These are phyloP conservation scores for Fusarium ambrosium DNA, from an alignment of 2,329 filamentous ascomycete genomes.

Conservation along the genomic window DNA sequence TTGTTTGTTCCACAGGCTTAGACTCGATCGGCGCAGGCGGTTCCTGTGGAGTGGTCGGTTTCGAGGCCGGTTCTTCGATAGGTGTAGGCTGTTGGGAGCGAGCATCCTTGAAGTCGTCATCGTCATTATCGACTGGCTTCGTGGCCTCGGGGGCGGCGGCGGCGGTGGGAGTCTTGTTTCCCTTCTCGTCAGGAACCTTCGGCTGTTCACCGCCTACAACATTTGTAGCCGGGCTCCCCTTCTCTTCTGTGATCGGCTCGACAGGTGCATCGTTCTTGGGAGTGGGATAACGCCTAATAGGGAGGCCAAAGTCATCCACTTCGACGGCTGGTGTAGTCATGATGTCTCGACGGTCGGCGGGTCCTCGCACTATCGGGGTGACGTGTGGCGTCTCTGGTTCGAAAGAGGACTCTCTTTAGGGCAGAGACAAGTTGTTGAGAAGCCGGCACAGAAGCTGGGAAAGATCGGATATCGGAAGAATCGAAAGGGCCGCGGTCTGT, in stretches of 20 bases:
- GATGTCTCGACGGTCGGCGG: slow-evolving; percentile 31
- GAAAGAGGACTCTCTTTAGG: slow-evolving; percentile 2
- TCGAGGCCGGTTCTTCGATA: slow-evolving; percentile 16
- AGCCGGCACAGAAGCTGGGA: slow-evolving; percentile 29
- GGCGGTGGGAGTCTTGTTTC: slow-evolving; percentile 7
- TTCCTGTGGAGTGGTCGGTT: slow-evolving; percentile 8
- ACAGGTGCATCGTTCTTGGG: slow-evolving; percentile 43
- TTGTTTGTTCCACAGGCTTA: slow-evolving; percentile 21
- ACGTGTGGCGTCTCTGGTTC: slow-evolving; percentile 17
- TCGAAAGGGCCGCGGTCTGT: slow-evolving; percentile 42
- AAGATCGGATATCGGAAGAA: slow-evolving; percentile 43
- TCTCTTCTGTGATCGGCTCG: slow-evolving; percentile 29
- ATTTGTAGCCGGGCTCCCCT: slow-evolving; percentile 11
- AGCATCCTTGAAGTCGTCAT: slow-evolving; percentile 55
- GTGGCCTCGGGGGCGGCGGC: slow-evolving; percentile 10
- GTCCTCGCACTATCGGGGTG: slow-evolving; percentile 11
- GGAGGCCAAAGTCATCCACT: slow-evolving; percentile 80
- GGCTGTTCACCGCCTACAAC: slow-evolving; percentile 18
- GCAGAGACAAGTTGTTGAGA: background rate
- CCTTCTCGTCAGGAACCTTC: slow-evolving; percentile 13
- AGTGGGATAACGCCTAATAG: slow-evolving; percentile 66
- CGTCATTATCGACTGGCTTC: slow-evolving; percentile 54
- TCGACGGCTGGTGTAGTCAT: slow-evolving; percentile 54
- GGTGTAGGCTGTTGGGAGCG: slow-evolving; percentile 51
- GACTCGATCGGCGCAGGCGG: slow-evolving; percentile 2